These are phyloP conservation scores for Calocybe indica DNA, from an alignment of 768 basidiomycete species.

Conservation along the genomic window DNA sequence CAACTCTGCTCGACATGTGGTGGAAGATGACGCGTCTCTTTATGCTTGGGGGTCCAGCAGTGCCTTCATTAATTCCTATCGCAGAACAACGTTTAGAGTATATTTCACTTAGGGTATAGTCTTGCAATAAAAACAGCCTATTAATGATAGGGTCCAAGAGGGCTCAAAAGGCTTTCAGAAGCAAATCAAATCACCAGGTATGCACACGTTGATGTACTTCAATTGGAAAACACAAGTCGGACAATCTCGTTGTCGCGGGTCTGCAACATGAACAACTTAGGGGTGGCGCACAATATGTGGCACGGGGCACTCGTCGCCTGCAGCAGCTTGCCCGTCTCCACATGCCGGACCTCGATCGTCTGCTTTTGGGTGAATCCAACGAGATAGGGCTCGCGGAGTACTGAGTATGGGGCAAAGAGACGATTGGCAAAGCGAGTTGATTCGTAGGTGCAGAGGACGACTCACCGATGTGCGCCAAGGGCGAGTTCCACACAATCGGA, in stretches of 20 bases:
- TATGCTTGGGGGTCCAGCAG: no score
- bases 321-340: conserved; percentile 60
- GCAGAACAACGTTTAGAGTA: no score
- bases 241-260: background rate
- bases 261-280: conserved; percentile 9
- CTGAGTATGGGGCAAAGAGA: conserved; percentile 25
- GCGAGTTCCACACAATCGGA: conserved; percentile 6
- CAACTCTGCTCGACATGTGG: no score
- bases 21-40: no score
- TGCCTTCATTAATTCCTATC: no score
- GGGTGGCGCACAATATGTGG: conserved; percentile 9
- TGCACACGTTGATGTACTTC: no score
- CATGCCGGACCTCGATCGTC: conserved; percentile 63
- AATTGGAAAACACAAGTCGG: no score
- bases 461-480: conserved; percentile 6
- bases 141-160: no score
- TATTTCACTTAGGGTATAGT: no score
- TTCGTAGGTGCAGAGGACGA: background rate
- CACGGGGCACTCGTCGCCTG: conserved; percentile 58
- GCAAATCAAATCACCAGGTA: no score
- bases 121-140: no score
- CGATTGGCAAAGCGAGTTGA: background rate
- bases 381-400: conserved; percentile 73
- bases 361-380: conserved; percentile 73
- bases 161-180: no score